Conservation (phyloP, 2,329 filamentous ascomycete species). For the Penicillium palitans region DNA sequence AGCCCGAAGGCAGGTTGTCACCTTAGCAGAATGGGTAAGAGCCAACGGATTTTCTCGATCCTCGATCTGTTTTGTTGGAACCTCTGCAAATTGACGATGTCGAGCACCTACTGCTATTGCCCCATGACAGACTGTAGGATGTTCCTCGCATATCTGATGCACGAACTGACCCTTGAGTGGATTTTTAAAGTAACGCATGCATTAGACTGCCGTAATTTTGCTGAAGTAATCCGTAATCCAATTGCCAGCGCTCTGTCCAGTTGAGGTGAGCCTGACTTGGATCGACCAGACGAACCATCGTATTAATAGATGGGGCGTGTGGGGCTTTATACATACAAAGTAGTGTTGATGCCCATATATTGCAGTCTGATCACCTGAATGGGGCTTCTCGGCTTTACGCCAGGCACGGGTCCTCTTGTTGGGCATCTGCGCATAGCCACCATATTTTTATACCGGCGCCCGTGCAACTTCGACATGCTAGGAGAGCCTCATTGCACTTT, state of each 20-base stretch:
- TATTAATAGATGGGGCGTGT: neutral
- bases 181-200: neutral
- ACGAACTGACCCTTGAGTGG: neutral
- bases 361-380: neutral
- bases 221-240: neutral
- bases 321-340: neutral
- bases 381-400: neutral
- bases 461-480: neutral
- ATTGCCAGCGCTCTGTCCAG: neutral
- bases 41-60: neutral
- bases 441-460: neutral
- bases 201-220: neutral
- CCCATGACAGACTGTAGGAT: neutral
- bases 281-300: neutral
- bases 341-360: neutral
- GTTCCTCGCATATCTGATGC: neutral
- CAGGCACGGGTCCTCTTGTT: neutral
- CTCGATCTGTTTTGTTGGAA: neutral
- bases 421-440: neutral
- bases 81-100: neutral
- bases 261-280: neutral
- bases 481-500: constrained; percentile 8
- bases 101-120: neutral
- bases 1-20: neutral
- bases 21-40: neutral